A percentile compares a stretch with the other conserved stretches of the same genome.
Conservation (phyloP, 1,284 basidiomycete genomes). For the Wolfiporia cocos region DNA sequence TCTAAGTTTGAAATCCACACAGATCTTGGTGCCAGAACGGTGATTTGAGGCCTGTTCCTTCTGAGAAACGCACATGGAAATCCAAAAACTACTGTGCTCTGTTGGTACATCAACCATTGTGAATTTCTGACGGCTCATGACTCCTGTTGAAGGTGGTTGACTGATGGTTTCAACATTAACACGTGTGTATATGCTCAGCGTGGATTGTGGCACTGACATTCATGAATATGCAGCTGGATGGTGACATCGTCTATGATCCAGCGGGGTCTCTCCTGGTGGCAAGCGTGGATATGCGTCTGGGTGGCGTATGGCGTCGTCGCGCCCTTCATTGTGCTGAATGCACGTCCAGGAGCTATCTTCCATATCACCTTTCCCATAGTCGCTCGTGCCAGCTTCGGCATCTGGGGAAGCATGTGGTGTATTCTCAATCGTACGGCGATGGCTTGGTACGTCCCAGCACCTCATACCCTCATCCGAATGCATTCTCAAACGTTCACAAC, state of each 20-base stretch:
- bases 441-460: slow-evolving; percentile 72
- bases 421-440: slow-evolving; percentile 77
- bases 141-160: slow-evolving; percentile 76
- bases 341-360: slow-evolving; percentile 75
- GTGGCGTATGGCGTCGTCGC: slow-evolving; percentile 71
- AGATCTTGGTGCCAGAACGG: slow-evolving; percentile 41
- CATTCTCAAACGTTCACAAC: background rate
- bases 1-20: no score
- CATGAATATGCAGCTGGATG: slow-evolving; percentile 49
- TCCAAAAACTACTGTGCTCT: slow-evolving; percentile 59
- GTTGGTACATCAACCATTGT: no score
- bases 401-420: slow-evolving; percentile 82
- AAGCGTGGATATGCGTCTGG: slow-evolving; percentile 76
- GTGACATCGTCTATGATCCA: slow-evolving; percentile 73
- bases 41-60: slow-evolving; percentile 54
- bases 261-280: slow-evolving; percentile 77
- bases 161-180: slow-evolving; percentile 78
- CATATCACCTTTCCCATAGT: slow-evolving; percentile 82
- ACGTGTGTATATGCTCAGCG: slow-evolving; percentile 41
- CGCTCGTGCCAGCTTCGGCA: slow-evolving; percentile 69
- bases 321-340: slow-evolving; percentile 74
- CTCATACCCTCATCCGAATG: slow-evolving; percentile 1
- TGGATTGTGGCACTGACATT: slow-evolving; percentile 3
- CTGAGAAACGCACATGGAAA: slow-evolving; percentile 54
- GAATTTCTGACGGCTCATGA: no score